Base-by-base conservation (phyloP, 495 filamentous ascomycete species). In the Symbiotaphrina buchneri region DNA sequence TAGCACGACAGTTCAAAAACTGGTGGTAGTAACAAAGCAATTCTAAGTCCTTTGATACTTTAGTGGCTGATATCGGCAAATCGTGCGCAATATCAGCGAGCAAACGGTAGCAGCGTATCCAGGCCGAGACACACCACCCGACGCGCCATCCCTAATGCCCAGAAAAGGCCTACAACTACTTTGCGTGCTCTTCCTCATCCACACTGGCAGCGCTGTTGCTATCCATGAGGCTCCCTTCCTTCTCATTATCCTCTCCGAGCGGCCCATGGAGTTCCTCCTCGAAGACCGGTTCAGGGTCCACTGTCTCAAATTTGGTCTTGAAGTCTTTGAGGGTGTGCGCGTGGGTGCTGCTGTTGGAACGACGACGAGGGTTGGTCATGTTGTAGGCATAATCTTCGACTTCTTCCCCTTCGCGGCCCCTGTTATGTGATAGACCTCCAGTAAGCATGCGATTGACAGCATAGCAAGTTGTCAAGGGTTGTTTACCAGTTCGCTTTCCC, bases 401-500 rank as follows among this genome's bases (percentile, higher is more conserved):
- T 55, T 95, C 85, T 26, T 76, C 77, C 25, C 82, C 87, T 24
- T 65, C 62, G 33, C 63, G 64, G 40, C 85, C 85, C 85, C 85
- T 91, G 35, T 25, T 32, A 19, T 30, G 24, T 33, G 30, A 8
- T 20, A 21, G 33, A 29, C 3, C 18, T 20, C 20, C 21, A 39
- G 7, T 20, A 35, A 8, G 27, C 23, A 39, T 15, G 27, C 45
- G 23, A 32, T 21, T 19, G 21, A 24, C 14, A 32, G 17, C 22
- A 35, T 27, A 27, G 18, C 4, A 20, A 6, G 21, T 11, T 4
- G 23, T 19, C 7, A 38, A 15, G 5, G 2, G 8, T 15, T 16
- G 29, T 71, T 51, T 65, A 93, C 85, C 85, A 95, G 52, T 93
- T 93, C 48, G 73, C 79, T 51, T 81, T 87, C 25, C 85, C 85